Evolutionary conservation across 495 filamentous ascomycete species (phyloP).

Genomic region (Podospora pseudocomata): DNA sequence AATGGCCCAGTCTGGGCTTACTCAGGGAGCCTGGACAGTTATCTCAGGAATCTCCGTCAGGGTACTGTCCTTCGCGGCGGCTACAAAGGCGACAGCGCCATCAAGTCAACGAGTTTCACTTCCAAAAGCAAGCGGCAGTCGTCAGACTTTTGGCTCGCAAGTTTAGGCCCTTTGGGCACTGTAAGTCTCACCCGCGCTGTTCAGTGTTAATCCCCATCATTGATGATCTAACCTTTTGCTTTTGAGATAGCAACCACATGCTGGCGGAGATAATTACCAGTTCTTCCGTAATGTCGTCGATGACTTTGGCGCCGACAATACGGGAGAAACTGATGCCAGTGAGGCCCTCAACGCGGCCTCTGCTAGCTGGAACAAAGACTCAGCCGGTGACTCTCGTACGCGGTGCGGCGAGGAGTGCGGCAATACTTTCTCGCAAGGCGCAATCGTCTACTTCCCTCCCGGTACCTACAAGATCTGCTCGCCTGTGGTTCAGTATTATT

Average conservation of each 20-base stretch:
- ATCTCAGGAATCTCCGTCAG: constrained; percentile 4
- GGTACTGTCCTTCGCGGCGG: constrained; percentile 13
- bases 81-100: neutral
- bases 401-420: constrained; percentile 75
- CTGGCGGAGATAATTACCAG: constrained; percentile 5
- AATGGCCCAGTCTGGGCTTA: constrained; percentile 22
- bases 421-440: constrained; percentile 65
- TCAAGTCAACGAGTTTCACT: neutral
- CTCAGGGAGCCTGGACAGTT: constrained; percentile 14
- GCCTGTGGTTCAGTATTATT: constrained; percentile 64
- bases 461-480: constrained; percentile 64
- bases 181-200: neutral
- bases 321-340: constrained; percentile 76
- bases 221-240: no score
- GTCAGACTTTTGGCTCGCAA: constrained; percentile 4
- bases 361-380: constrained; percentile 77
- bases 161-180: constrained; percentile 3
- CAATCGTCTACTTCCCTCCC: constrained; percentile 70
- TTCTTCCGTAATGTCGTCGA: constrained; percentile 74
- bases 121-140: neutral
- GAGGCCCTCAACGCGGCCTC: constrained; percentile 70
- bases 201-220: neutral
- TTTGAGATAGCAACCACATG: no score
- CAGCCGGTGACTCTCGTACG: constrained; percentile 64
- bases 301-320: constrained; percentile 57